These are phyloP conservation scores for Saturnispora hagleri DNA, from an alignment of 805 yeast genomes.

Conservation along the genomic window DNA sequence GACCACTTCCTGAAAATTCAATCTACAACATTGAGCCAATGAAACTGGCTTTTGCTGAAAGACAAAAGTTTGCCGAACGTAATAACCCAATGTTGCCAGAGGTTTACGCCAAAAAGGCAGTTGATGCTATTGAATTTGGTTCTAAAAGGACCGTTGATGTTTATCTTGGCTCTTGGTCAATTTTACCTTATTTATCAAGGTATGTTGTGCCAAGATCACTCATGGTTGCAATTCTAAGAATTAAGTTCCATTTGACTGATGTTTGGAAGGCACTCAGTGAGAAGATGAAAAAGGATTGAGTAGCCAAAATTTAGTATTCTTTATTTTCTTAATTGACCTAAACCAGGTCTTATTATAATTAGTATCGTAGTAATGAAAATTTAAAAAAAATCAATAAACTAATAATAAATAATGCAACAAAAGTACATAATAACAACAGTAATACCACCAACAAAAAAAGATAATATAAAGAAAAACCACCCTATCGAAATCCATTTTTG, in stretches of 20 bases:
- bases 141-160: slow-evolving; percentile 36
- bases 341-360: not conserved
- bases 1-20: slow-evolving; percentile 50
- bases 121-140: slow-evolving; percentile 36
- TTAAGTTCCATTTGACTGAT: slow-evolving; percentile 29
- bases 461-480: not conserved
- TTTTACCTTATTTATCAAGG: slow-evolving; percentile 17
- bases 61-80: slow-evolving; percentile 51
- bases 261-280: slow-evolving; percentile 25
- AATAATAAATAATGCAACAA: not conserved
- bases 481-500: not conserved
- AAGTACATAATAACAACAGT: not conserved
- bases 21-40: slow-evolving; percentile 45
- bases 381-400: not conserved
- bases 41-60: slow-evolving; percentile 34
- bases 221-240: slow-evolving; percentile 20
- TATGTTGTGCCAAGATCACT: slow-evolving; percentile 22
- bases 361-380: not conserved
- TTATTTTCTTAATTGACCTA: not conserved
- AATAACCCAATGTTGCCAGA: slow-evolving; percentile 53
- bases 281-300: slow-evolving; percentile 5
- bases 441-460: not conserved
- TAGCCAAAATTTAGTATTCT: not conserved
- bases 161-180: slow-evolving; percentile 42
- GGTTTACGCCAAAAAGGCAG: slow-evolving; percentile 46